Evolutionary conservation across 257 asterid genomes (phyloP).

Genomic region (Penstemon newberryi): DNA sequence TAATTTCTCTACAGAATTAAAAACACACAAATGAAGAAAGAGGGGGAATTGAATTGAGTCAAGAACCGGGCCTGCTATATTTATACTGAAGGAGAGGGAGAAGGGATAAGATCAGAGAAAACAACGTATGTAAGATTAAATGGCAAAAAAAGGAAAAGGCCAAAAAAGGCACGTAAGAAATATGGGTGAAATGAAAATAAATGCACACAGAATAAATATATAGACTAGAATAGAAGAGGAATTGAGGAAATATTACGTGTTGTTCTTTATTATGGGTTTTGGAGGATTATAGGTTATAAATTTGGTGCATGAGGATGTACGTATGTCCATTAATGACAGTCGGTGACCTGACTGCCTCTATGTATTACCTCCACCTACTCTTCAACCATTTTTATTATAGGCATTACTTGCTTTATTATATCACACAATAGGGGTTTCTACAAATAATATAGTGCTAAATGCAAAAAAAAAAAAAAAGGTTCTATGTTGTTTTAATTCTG

Average conservation of each 20-base stretch:
- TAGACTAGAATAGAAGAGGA: background rate
- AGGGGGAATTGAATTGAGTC: too few species aligned
- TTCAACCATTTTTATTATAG: slow-evolving; percentile 5
- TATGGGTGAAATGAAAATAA: background rate
- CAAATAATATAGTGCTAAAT: too few species aligned
- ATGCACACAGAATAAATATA: background rate
- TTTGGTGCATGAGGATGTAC: slow-evolving; percentile 1
- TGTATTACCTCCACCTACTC: slow-evolving; percentile 14
- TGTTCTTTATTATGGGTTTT: background rate
- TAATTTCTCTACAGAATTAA: too few species aligned
- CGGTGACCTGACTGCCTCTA: background rate
- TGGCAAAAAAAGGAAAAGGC: too few species aligned
- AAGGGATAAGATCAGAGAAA: background rate
- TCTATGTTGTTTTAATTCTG: too few species aligned
- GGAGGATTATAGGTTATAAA: slow-evolving; percentile 23
- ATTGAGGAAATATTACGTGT: background rate
- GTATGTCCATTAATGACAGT: slow-evolving; percentile 3
- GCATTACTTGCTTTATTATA: too few species aligned
- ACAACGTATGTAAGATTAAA: background rate
- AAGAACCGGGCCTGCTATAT: background rate
- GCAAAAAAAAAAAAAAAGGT: too few species aligned
- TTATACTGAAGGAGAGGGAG: background rate
- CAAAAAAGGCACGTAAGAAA: background rate
- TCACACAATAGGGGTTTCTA: too few species aligned
- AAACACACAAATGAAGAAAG: too few species aligned